Evolutionary conservation across 2,329 filamentous ascomycete species (phyloP).

Genomic region (Colletotrichum cereale): DNA sequence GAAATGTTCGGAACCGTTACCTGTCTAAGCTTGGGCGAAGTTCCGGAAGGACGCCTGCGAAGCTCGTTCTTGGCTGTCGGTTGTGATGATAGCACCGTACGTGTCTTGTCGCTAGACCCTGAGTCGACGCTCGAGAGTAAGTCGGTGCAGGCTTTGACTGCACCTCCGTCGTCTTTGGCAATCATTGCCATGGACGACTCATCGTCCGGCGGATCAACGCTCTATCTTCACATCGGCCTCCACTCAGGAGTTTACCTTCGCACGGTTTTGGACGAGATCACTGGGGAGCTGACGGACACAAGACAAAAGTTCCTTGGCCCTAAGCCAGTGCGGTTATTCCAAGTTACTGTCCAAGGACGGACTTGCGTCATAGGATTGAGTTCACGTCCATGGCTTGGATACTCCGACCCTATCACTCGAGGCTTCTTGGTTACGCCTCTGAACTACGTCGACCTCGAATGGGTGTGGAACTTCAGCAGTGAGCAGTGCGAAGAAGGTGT

Average conservation of each 20-base stretch:
- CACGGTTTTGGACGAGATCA: constrained; percentile 94
- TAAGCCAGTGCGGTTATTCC: constrained; percentile 89
- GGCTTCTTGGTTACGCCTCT: constrained; percentile 93
- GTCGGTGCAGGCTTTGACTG: constrained; percentile 92
- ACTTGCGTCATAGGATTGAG: constrained; percentile 90
- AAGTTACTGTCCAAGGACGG: constrained; percentile 87
- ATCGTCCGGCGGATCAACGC: constrained; percentile 85
- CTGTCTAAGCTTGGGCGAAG: constrained; percentile 91
- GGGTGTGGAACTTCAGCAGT: constrained; percentile 96
- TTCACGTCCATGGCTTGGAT: constrained; percentile 95
- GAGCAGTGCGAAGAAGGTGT: constrained; percentile 94
- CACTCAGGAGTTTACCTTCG: constrained; percentile 96
- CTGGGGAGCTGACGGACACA: constrained; percentile 94
- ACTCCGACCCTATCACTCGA: constrained; percentile 87
- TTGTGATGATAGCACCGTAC: constrained; percentile 95
- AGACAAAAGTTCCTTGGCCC: constrained; percentile 94
- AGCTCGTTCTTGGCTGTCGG: constrained; percentile 96
- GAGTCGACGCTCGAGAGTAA: constrained; percentile 93
- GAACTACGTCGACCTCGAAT: constrained; percentile 89
- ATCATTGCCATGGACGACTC: constrained; percentile 98
- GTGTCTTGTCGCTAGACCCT: constrained; percentile 89
- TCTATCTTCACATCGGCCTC: constrained; percentile 96
- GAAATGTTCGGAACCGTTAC: constrained; percentile 97
- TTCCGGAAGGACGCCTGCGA: constrained; percentile 88
- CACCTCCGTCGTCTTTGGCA: constrained; percentile 86